Base-by-base conservation (phyloP, 805 yeast species). In the Ogataea methylovora region DNA sequence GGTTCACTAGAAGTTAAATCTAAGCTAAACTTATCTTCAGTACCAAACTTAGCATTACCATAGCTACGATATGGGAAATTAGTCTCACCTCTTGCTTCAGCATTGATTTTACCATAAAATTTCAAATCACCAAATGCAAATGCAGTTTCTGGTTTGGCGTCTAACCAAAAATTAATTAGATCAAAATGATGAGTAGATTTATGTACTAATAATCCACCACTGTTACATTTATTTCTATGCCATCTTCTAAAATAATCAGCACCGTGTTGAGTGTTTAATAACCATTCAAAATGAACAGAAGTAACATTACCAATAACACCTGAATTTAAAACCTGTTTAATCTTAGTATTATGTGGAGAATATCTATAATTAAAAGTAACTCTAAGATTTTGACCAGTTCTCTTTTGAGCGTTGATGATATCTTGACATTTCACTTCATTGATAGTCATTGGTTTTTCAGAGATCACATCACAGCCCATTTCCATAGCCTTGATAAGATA, bases 161-260 rank as follows among this genome's bases (percentile, higher is more conserved):
- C 34, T 11, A 32, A 24, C 34, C 34, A 32, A 14, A 32, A 32
- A 21, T 32, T 32, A 12, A 32, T 25, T 14, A 32, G 16, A 21
- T 32, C 34, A 16, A 32, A 32, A 32, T 32, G 34, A 15, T 32
- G 34, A 17, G 34, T 32, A 19, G 34, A 32, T 21, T 32, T 32
- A 15, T 32, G 34, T 8, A 32, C 34, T 13, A 32, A 21, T 18
- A 32, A 21, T 10, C 34, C 34, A 14, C 34, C 34, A 21, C 34
- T 32, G 13, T 32, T 32, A 13, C 29, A 24, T 14, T 32, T 32
- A 15, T 32, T 32, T 32, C 34, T 32, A 12, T 32, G 34, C 34
- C 34, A 32, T 32, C 34, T 32, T 32, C 34, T 32, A 17, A 32
- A 32, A 27, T 32, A 32, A 32, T 32, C 34, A 17, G 34, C 34